Conservation (phyloP, 148 eudicot species). For the Arbutus unedo region DNA sequence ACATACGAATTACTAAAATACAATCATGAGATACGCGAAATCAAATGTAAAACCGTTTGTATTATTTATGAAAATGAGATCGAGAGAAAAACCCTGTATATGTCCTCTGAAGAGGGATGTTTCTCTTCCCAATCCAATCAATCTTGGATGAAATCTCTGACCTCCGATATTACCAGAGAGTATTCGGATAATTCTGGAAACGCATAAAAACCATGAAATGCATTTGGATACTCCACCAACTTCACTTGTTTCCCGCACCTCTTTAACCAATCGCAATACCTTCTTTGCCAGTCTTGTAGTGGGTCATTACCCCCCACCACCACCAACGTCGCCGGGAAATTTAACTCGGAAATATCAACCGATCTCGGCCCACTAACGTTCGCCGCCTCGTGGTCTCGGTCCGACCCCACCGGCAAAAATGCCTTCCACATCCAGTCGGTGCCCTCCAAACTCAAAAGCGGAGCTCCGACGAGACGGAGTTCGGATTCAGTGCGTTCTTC, state of each 20-base stretch:
- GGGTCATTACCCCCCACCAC: constrained; percentile 23
- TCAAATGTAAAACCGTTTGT: too few relatives aligned
- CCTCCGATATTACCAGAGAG: neutral
- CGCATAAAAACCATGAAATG: constrained; percentile 24
- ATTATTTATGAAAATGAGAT: too few relatives aligned
- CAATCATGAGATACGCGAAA: too few relatives aligned
- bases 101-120: too few relatives aligned
- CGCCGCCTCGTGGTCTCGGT: constrained; percentile 31
- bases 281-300: constrained; percentile 24
- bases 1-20: too few relatives aligned
- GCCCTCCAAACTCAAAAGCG: constrained; percentile 7
- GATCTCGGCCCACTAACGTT: constrained; percentile 32
- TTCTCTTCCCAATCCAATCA: neutral
- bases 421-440: constrained; percentile 40
- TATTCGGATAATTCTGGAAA: constrained; percentile 22
- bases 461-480: constrained; percentile 16
- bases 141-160: neutral
- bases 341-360: constrained; percentile 26
- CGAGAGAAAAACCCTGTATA: too few relatives aligned
- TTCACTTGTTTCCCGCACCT: constrained; percentile 18
- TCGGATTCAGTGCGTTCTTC: constrained; percentile 34
- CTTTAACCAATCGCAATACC: constrained; percentile 23
- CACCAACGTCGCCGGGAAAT: constrained; percentile 35
- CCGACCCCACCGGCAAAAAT: constrained; percentile 28
- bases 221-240: constrained; percentile 19